Evolutionary conservation across 2,329 filamentous ascomycete genomes (phyloP).

Genomic region (Epichloe baconii): DNA sequence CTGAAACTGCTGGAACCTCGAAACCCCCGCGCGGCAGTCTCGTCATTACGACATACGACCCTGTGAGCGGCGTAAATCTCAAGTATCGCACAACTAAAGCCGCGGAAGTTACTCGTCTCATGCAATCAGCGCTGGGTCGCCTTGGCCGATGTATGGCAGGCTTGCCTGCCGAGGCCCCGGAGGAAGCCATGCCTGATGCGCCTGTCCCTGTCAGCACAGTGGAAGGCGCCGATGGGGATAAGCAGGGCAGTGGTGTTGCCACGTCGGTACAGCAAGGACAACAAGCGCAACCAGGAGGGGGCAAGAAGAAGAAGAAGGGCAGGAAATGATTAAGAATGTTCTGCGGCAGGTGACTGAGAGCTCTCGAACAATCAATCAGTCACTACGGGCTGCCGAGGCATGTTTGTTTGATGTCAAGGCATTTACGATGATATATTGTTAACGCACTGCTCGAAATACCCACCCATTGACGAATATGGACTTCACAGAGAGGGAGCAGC

Average conservation of each 20-base stretch:
- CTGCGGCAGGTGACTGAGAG: neutral
- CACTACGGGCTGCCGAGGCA: neutral
- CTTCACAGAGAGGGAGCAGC: neutral
- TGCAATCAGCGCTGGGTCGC: slow-evolving; percentile 57
- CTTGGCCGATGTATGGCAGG: slow-evolving; percentile 59
- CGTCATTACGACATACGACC: slow-evolving; percentile 81
- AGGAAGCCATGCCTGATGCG: slow-evolving; percentile 30
- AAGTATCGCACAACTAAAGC: slow-evolving; percentile 90
- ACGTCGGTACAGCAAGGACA: slow-evolving; percentile 14
- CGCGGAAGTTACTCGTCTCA: slow-evolving; percentile 73
- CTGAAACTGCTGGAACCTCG: slow-evolving; percentile 13
- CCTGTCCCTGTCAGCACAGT: slow-evolving; percentile 10
- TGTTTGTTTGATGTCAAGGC: neutral
- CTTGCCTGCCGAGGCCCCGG: slow-evolving; percentile 28
- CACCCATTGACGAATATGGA: neutral
- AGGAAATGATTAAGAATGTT: slow-evolving; percentile 36
- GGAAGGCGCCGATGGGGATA: slow-evolving; percentile 11
- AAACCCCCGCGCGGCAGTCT: slow-evolving; percentile 56
- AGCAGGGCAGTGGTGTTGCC: slow-evolving; percentile 18
- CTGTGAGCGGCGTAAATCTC: slow-evolving; percentile 64
- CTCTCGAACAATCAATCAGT: neutral
- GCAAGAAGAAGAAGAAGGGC: slow-evolving; percentile 60
- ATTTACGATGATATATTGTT: neutral
- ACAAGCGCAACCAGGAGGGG: slow-evolving; percentile 20
- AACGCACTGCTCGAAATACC: neutral